phyloP scores from a whole-genome alignment of 805 yeast species.

The Kluyveromyces starmeri region DNA sequence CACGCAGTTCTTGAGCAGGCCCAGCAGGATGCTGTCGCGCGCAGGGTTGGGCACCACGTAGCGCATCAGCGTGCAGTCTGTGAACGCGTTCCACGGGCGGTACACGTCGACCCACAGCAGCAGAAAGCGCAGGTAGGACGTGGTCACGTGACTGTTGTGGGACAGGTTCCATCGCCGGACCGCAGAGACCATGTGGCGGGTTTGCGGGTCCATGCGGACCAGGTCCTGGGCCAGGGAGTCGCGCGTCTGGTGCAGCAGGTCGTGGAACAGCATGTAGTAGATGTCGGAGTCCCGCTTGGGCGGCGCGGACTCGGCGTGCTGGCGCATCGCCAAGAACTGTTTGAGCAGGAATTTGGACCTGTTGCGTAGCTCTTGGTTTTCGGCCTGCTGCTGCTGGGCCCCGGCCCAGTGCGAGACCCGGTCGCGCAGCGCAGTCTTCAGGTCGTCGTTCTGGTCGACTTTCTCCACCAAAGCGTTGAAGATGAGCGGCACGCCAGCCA shows the following conservation, averaged over 20 bases:
- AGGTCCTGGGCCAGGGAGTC: background rate
- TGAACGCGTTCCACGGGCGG: slow-evolving; percentile 3
- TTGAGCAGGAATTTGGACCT: background rate
- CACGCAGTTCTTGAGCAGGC: slow-evolving; percentile 15
- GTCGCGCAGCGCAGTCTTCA: background rate
- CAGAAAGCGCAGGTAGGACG: slow-evolving; percentile 4
- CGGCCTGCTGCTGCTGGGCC: background rate
- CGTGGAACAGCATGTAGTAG: background rate
- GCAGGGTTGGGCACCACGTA: slow-evolving; percentile 18
- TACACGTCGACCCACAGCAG: slow-evolving; percentile 1
- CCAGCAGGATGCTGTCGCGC: slow-evolving; percentile 12
- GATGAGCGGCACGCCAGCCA: background rate
- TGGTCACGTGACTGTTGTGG: slow-evolving; percentile 1
- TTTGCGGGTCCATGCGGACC: background rate
- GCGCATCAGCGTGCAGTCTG: slow-evolving; percentile 7
- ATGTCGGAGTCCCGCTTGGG: background rate
- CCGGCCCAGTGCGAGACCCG: background rate
- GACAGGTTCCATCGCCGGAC: background rate
- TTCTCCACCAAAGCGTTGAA: background rate
- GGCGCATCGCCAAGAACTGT: background rate
- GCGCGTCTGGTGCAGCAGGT: background rate
- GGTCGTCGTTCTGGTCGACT: background rate
- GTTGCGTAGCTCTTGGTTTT: background rate
- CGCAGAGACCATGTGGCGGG: background rate
- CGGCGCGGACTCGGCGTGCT: too few relatives aligned